A percentile compares a stretch with the other conserved stretches of the same genome.
These are phyloP conservation scores for Inga leiocalycina DNA, from an alignment of 306 rosid genomes.

Conservation along the genomic window DNA sequence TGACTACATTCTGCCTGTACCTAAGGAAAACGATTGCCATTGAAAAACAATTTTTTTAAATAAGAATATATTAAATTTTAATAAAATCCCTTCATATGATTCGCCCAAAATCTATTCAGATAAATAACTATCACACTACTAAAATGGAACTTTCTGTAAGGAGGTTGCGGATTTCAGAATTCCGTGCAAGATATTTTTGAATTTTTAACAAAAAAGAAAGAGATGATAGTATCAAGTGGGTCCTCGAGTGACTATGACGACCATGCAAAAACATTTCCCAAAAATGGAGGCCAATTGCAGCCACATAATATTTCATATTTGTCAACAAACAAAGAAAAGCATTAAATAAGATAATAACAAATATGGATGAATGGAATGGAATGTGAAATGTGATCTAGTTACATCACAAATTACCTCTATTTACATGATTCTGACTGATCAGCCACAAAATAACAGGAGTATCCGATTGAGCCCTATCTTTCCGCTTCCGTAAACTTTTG, in stretches of 20 bases:
- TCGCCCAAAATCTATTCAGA: not conserved
- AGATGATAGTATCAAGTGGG: not conserved
- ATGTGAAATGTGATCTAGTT: conserved; percentile 32
- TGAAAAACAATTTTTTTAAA: not conserved
- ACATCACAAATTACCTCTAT: conserved; percentile 72
- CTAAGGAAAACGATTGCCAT: not conserved
- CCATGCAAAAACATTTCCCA: conserved; percentile 6
- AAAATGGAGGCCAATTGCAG: conserved; percentile 38
- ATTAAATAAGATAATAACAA: conserved; percentile 33
- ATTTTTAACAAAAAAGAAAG: not conserved
- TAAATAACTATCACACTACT: not conserved
- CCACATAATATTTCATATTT: conserved; percentile 25
- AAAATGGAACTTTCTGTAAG: too few species aligned
- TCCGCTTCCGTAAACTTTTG: conserved; percentile 43
- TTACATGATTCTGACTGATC: conserved; percentile 54
- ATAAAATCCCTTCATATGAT: not conserved
- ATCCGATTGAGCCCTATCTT: conserved; percentile 43
- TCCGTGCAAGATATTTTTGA: not conserved
- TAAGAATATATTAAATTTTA: not conserved
- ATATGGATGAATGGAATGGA: conserved; percentile 56
- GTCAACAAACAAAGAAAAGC: not conserved
- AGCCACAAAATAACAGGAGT: conserved; percentile 56
- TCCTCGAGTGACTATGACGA: not conserved
- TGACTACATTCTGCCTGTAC: too few species aligned
- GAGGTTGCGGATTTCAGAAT: not conserved